Base-by-base conservation (phyloP, 495 filamentous ascomycete species). In the Penicillium longicatenatum region DNA sequence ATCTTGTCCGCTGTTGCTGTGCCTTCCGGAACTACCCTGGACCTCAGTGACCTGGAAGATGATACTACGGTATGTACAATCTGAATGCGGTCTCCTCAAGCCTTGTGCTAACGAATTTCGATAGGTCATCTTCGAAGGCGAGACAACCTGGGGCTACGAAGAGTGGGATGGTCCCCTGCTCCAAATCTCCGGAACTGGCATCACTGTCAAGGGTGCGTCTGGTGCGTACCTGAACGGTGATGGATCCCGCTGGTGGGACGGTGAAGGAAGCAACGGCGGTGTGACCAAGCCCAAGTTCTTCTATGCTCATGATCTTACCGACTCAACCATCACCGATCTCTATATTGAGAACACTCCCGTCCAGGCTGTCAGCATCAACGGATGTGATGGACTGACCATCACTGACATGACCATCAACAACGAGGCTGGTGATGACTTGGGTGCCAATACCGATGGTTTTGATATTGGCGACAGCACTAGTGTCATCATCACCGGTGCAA, bases 401-500 rank as follows among this genome's bases (percentile, higher is more conserved):
- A 70, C 67, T 22, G 62, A 70, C 39, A 77, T 89, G 59, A 85
- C 80, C 3, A 82, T 90, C 56, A 79, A 89, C 59, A 84, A 86
- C 70, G 73, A 74, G 8, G 84, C 72, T n/a, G 86, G 84, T 20
- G 79, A 84, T 52, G 16, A 65, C 68, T 10, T 29, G 12, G 86
- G 81, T 4, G 79, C 84, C 54, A 89, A 89, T 68, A 88, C 87
- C 6, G 86, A 89, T 60, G 86, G 76, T 6, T 89, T 89, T 63
- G 86, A 89, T 55, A 74, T 89, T 56, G 80, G 84, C 11, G 64
- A 61, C 2, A 79, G 74, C 5, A 75, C 70, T 21, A 71, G 75
- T 20, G 72, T 87, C 14, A 78, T 71, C 26, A 87, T 89, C 59
- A 73, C 70, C 10, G 75, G 76, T 19, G 80, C 82, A 8, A 81